Evolutionary conservation across 495 filamentous ascomycete species (phyloP).

Genomic region (Hyaloscypha bicolor): DNA sequence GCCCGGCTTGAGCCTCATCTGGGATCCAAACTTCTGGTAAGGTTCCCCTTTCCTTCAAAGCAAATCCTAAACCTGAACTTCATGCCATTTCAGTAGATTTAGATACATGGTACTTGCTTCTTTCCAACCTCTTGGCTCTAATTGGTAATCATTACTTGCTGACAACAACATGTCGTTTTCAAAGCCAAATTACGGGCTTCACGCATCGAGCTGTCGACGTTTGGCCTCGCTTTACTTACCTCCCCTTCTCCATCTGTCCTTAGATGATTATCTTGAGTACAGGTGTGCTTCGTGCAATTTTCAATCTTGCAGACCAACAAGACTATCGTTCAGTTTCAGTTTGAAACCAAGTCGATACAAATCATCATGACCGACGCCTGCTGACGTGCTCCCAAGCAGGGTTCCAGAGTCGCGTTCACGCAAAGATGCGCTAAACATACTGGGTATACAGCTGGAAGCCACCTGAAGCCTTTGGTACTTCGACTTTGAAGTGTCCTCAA

Average conservation of each 20-base stretch:
- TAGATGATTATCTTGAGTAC: too few species aligned
- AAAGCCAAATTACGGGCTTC: background rate
- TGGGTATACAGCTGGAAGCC: background rate
- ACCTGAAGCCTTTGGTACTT: background rate
- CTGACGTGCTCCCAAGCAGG: too few species aligned
- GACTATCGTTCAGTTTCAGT: too few species aligned
- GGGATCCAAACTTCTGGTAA: background rate
- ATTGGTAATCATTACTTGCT: background rate
- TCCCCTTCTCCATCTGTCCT: too few species aligned
- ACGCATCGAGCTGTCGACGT: too few species aligned
- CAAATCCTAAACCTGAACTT: background rate
- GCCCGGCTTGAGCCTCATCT: background rate
- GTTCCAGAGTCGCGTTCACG: background rate
- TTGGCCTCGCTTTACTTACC: too few species aligned
- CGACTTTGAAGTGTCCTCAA: background rate
- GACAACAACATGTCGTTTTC: background rate
- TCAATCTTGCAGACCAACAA: too few species aligned
- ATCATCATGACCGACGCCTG: too few species aligned
- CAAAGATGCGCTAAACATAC: background rate
- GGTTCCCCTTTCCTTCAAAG: too few species aligned
- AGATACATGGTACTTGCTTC: background rate
- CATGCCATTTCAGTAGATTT: background rate
- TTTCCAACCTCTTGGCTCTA: background rate
- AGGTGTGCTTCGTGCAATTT: too few species aligned
- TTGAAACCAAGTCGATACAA: too few species aligned